Evolutionary conservation across 2,329 filamentous ascomycete genomes (phyloP), one percentile per base, ranked within the genome.

Genomic region (Neurospora sp.): DNA sequence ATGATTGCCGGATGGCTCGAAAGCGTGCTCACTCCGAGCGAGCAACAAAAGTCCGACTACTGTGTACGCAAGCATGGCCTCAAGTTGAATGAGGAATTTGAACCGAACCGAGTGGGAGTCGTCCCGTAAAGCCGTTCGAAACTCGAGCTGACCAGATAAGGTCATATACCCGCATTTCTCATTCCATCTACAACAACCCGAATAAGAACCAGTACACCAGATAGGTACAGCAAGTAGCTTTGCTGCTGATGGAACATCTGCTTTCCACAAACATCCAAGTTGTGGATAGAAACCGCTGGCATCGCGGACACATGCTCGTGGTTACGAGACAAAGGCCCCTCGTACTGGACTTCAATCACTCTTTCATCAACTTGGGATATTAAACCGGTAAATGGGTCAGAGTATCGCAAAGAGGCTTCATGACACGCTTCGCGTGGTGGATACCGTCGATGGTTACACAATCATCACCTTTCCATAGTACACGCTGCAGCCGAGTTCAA

Each of bases 381-480:
- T 1, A 15, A 33, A 15, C 6, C 23, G 52, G 52, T 62, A 62
- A 62, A 33, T 28, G 12, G 52, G 8, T 33, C 52, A 28, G 23
- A 68, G 17, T 15, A 68, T 33, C 38, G 28, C 41, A 19, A 40
- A 15, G 19, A 37, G 39, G 66, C 19, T 12, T 43, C 41, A 11
- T 52, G 68, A 69, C 39, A 66, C n/a, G 38, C 23, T 70, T 72
- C 69, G 67, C 70, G 62, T 67, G 65, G 69, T 72, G 28, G 15
- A 70, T 68, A 69, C 69, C 40, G 70, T 68, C 69, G 66, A 39
- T 8, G 67, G 69, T 72, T 66, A 69, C 70, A 72, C 69, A 57
- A 65, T 38, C 23, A 41, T 33, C 46, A 66, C 57, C 66, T 33
- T 62, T 62, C 52, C 23, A 62, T 15, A n/a, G 23, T 66, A 65